phyloP scores from a whole-genome alignment of 2,329 filamentous ascomycete genomes.

The Incumbomyces lentus region DNA sequence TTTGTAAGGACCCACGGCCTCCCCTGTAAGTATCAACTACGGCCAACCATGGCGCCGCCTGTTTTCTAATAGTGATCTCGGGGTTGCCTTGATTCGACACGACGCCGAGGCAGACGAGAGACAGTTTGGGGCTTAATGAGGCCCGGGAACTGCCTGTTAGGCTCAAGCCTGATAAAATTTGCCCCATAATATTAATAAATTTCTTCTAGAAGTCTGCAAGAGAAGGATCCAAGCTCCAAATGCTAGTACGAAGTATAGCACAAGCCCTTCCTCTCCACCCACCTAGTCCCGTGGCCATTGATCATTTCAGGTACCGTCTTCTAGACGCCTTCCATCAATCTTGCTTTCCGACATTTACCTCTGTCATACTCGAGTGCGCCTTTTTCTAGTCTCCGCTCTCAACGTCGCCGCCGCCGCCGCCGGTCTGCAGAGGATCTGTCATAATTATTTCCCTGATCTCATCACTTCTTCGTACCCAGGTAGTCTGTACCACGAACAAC shows the following conservation, averaged over 20 bases:
- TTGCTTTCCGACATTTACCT: constrained; percentile 1
- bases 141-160: neutral
- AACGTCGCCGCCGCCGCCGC: neutral
- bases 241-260: neutral
- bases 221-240: constrained; percentile 5
- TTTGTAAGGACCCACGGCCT: neutral
- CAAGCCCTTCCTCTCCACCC: neutral
- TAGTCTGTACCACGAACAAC: no score
- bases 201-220: constrained; percentile 8
- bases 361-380: constrained; percentile 3
- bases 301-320: constrained; percentile 5
- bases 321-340: neutral
- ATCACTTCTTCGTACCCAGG: neutral
- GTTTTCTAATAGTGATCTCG: neutral
- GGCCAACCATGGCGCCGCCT: constrained; percentile 2
- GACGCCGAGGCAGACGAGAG: neutral
- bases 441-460: constrained; percentile 2
- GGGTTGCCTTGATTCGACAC: constrained; percentile 3
- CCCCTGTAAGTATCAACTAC: neutral
- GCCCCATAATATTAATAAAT: neutral
- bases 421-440: neutral
- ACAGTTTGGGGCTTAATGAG: no score
- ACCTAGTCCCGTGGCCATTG: neutral
- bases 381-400: neutral
- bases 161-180: neutral